phyloP scores from a whole-genome alignment of 768 basidiomycete species.

The Kwoniella heveanensis region DNA sequence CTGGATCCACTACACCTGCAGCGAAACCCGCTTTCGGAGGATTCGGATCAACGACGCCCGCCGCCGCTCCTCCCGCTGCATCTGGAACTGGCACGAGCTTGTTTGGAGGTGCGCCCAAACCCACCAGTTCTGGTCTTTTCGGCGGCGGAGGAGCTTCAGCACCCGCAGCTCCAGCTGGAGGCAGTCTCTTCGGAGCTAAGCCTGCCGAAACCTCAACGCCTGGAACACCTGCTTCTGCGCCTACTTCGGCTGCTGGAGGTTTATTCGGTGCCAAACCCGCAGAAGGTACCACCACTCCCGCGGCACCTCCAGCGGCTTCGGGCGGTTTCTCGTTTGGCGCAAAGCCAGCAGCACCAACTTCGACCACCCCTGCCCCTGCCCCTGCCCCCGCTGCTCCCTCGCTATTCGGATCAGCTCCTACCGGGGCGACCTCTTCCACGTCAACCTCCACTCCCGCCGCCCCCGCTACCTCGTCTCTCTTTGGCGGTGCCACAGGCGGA shows the following conservation, averaged over 20 bases:
- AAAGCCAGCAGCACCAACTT: conserved; percentile 12
- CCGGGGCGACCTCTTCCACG: not conserved
- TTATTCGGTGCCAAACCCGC: conserved; percentile 28
- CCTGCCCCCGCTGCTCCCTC: conserved; percentile 23
- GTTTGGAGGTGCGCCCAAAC: conserved; percentile 31
- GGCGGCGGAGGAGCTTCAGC: conserved; percentile 24
- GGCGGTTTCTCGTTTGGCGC: conserved; percentile 25
- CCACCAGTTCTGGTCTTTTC: conserved; percentile 34
- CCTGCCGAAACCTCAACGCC: conserved; percentile 25
- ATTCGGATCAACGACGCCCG: conserved; percentile 41
- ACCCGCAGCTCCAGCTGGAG: conserved; percentile 16
- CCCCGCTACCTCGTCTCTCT: conserved; percentile 9
- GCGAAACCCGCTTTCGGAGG: conserved; percentile 41
- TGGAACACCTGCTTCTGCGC: conserved; percentile 8
- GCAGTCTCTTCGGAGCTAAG: conserved; percentile 37
- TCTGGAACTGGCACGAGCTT: conserved; percentile 16
- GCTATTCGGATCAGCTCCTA: conserved; percentile 1
- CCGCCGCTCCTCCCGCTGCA: conserved; percentile 34
- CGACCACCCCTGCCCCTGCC: conserved; percentile 37
- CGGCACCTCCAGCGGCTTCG: conserved; percentile 23
- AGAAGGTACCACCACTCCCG: conserved; percentile 25
- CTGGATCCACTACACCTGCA: conserved; percentile 45
- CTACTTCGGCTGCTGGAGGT: conserved; percentile 4
- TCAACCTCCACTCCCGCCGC: conserved; percentile 17
- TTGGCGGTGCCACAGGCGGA: conserved; percentile 3